Percentiles rank a stretch among this genome's conserved stretches.
phyloP scores from a whole-genome alignment of 2,329 filamentous ascomycete genomes.

The Colletotrichum sp. region DNA sequence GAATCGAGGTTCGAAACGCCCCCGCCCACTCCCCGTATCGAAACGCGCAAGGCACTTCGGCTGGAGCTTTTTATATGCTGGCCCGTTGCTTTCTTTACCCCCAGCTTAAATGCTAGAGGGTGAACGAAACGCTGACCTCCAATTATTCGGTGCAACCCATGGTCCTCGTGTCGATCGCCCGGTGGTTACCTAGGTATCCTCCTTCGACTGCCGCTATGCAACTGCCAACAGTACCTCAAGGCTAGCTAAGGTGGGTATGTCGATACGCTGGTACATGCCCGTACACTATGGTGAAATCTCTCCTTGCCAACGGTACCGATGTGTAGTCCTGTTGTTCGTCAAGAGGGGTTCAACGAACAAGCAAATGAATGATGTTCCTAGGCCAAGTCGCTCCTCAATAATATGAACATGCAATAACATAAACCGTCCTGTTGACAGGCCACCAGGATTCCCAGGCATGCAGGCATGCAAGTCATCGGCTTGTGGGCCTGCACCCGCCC shows the following conservation, averaged over 20 bases:
- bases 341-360: neutral
- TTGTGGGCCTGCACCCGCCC: neutral
- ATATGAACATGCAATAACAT: neutral
- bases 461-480: neutral
- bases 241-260: neutral
- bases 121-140: neutral
- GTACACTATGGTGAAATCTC: neutral
- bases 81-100: neutral
- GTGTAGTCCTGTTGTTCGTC: neutral
- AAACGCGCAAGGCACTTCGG: slow-evolving; percentile 1
- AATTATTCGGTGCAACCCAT: neutral
- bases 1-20: neutral
- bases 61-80: neutral
- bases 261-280: neutral
- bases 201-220: neutral
- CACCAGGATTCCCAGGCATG: neutral
- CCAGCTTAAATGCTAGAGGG: neutral
- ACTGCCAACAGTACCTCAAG: neutral
- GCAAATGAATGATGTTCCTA: neutral
- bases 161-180: neutral
- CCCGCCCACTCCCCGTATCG: neutral
- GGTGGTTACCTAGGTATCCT: neutral
- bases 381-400: neutral
- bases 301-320: neutral
- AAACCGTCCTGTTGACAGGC: neutral